phyloP scores from a whole-genome alignment of 2,329 filamentous ascomycete genomes.

The Verticillium alfalfae region DNA sequence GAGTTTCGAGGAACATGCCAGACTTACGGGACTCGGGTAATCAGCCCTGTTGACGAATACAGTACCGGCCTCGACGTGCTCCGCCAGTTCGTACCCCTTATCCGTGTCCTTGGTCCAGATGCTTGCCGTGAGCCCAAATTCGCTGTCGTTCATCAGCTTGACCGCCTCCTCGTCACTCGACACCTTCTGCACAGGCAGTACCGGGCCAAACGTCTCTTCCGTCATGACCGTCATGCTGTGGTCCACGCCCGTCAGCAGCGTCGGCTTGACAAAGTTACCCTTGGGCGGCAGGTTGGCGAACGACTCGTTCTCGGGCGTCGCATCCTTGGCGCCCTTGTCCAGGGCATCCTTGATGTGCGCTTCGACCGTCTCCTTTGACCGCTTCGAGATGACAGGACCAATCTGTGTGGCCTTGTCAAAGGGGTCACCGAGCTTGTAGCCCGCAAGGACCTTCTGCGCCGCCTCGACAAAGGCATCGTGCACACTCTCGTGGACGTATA shows the following conservation, averaged over 20 bases:
- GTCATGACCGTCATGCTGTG: conserved; percentile 86
- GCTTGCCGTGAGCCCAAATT: conserved; percentile 91
- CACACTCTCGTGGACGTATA: conserved; percentile 83
- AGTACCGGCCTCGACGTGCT: conserved; percentile 84
- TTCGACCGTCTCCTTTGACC: conserved; percentile 69
- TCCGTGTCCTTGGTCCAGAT: conserved; percentile 90
- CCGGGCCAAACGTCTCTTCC: conserved; percentile 91
- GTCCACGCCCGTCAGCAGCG: conserved; percentile 70
- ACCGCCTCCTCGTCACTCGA: conserved; percentile 76
- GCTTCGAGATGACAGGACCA: conserved; percentile 81
- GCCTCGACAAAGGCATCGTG: conserved; percentile 78
- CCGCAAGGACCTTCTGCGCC: conserved; percentile 71
- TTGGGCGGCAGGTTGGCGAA: conserved; percentile 68
- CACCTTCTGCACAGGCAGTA: conserved; percentile 88
- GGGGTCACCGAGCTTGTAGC: conserved; percentile 86
- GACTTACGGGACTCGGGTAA: conserved; percentile 80
- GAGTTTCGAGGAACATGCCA: conserved; percentile 1
- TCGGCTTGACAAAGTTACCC: conserved; percentile 86
- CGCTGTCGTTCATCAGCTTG: conserved; percentile 85
- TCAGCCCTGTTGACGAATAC: conserved; percentile 96
- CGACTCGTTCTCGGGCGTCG: conserved; percentile 74
- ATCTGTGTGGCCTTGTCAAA: conserved; percentile 73
- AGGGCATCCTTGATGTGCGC: conserved; percentile 78
- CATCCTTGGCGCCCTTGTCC: conserved; percentile 75
- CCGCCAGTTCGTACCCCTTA: conserved; percentile 69